phyloP scores from a whole-genome alignment of 306 rosid genomes.

The Cucumis cinereus region DNA sequence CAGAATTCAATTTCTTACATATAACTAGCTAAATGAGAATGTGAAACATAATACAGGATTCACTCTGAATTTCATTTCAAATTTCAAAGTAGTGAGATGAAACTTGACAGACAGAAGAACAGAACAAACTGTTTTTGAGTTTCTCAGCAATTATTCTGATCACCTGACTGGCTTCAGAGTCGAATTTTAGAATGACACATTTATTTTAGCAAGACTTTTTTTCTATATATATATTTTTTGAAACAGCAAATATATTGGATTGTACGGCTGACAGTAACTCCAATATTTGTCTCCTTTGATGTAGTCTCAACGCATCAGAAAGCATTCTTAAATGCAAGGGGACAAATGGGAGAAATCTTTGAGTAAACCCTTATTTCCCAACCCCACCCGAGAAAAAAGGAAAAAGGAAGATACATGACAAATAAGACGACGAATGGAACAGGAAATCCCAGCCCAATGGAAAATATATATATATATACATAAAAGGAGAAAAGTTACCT shows the following conservation, averaged over 20 bases:
- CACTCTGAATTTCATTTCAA: neutral
- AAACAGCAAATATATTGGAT: neutral
- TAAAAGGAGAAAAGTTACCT: constrained; percentile 37
- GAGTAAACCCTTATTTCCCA: neutral
- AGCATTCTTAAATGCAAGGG: neutral
- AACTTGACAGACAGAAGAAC: neutral
- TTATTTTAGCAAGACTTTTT: neutral
- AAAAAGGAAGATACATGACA: neutral
- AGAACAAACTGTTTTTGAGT: neutral
- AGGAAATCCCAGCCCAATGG: neutral
- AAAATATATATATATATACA: neutral
- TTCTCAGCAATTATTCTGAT: neutral
- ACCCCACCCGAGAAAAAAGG: neutral
- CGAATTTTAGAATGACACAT: neutral
- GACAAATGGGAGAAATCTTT: neutral
- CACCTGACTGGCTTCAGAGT: neutral
- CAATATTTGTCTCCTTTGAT: neutral
- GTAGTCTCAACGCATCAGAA: neutral
- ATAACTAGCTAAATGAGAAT: neutral
- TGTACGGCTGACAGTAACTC: neutral
- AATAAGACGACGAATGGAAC: neutral
- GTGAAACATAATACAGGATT: neutral
- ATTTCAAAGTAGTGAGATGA: neutral
- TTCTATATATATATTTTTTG: neutral
- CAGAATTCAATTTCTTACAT: neutral